Base-by-base conservation (phyloP, 1,284 basidiomycete genomes). In the Naganishia albida region DNA sequence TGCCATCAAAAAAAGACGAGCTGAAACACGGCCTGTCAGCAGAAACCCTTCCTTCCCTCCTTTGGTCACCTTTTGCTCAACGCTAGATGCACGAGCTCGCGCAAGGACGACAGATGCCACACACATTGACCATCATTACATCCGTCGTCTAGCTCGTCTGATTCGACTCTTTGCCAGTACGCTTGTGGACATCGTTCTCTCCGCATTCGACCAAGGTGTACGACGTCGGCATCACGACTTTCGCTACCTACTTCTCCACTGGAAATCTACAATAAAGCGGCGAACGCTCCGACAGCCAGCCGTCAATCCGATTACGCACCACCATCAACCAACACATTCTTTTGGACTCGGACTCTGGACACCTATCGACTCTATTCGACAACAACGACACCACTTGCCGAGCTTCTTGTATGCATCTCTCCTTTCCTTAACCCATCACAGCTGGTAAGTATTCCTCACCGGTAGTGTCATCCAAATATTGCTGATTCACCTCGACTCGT, bases 21-120 rank as follows among this genome's bases (percentile, higher is more conserved):
- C 56, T 60, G 56, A 50, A 59, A 60, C 46, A 20, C 20, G n/a
- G n/a, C 49, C 43, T 23, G 16, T 4, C 25, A 38, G 18, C 51
- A 48, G 20, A 59, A 46, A 15, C n/a, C 43, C 23, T 26, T 10
- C 26, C 23, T 42, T 10, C 56, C 56, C 23, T 40, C 57, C 46
- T 50, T 60, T 57, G 55, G 55, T 34, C 25, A 57, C 55, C 46
- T 34, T 38, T 59, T 50, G 57, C 57, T 60, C 57, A 50, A 60
- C 57, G 57, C 57, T 60, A 34, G 57, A 60, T 60, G 57, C 57
- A 60, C 25, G 57, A 50, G 57, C 57, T 34, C 18, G 30, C 28
- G 28, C 20, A 25, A 18, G 30, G 18, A 60, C 57, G 20, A 50
- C 38, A 26, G 57, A 60, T 60, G 57, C 57, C 38, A 46, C 34